phyloP scores from a whole-genome alignment of 2,329 filamentous ascomycete species.

The Nakataea oryzae region DNA sequence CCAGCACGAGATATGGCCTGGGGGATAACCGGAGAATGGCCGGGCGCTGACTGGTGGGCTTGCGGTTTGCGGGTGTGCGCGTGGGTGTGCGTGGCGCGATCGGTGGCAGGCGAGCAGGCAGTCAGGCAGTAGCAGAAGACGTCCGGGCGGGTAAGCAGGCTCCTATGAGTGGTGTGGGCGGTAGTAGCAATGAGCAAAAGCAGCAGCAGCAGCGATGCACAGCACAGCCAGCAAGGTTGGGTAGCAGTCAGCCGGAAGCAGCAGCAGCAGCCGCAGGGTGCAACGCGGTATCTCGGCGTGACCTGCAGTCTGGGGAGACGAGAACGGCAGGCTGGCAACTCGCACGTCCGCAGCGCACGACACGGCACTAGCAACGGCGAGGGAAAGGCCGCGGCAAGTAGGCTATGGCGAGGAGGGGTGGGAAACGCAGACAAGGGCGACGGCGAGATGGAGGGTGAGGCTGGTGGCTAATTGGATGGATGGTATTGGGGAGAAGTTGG shows the following conservation, averaged over 20 bases:
- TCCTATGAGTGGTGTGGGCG: neutral
- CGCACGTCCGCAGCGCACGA: neutral
- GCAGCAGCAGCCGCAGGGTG: neutral
- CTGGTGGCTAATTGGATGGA: conserved; percentile 18
- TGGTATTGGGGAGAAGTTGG: conserved; percentile 9
- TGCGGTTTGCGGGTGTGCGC: neutral
- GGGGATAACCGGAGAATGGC: neutral
- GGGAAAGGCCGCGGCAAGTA: neutral
- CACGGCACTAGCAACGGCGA: neutral
- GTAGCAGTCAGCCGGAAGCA: neutral
- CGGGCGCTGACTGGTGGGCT: neutral
- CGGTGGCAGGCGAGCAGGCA: neutral
- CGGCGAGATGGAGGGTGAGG: conserved; percentile 16
- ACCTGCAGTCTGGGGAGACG: neutral
- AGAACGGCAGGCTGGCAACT: neutral
- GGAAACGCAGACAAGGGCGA: neutral
- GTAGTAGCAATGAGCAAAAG: neutral
- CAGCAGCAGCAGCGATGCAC: conserved; percentile 3
- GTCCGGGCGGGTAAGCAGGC: neutral
- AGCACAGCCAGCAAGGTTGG: neutral
- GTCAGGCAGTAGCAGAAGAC: neutral
- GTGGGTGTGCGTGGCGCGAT: neutral
- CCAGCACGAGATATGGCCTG: neutral
- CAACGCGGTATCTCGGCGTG: neutral
- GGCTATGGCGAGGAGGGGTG: neutral